phyloP scores from a whole-genome alignment of 1,139 yeast genomes.

The Yamadazyma diospyri region DNA sequence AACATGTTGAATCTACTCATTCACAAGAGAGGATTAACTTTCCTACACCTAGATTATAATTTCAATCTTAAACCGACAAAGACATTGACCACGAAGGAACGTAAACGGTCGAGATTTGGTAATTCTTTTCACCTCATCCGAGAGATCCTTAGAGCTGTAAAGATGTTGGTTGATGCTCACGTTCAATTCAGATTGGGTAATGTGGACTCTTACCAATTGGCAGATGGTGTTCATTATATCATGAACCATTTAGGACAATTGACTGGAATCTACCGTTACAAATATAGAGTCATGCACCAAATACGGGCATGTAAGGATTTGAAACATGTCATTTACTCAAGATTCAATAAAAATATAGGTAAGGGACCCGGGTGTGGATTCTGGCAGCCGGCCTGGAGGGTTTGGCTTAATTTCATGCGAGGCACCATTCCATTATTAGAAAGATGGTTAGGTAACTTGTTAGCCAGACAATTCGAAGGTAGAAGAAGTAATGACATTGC shows the following conservation, averaged over 20 bases:
- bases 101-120: constrained; percentile 94
- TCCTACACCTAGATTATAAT: constrained; percentile 90
- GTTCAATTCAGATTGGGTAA: constrained; percentile 88
- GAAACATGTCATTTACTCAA: constrained; percentile 83
- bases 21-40: constrained; percentile 88
- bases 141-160: constrained; percentile 77
- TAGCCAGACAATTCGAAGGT: constrained; percentile 95
- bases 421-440: constrained; percentile 93
- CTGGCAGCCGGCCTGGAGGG: constrained; percentile 99
- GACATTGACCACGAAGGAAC: constrained; percentile 92
- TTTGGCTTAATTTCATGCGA: constrained; percentile 88
- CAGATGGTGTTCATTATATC: constrained; percentile 89
- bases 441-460: constrained; percentile 89
- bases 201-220: constrained; percentile 88
- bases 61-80: constrained; percentile 95
- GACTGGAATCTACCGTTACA: constrained; percentile 95
- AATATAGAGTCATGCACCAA: constrained; percentile 97
- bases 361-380: constrained; percentile 99
- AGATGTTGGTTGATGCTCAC: constrained; percentile 88
- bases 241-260: constrained; percentile 92
- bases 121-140: constrained; percentile 93
- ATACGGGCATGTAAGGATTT: constrained; percentile 93
- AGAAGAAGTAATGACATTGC: constrained; percentile 89
- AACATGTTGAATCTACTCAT: constrained; percentile 88
- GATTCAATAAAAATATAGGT: constrained; percentile 78